Evolutionary conservation across 176 grass and related monocot species (phyloP), one percentile per base, ranked within the genome.

Genomic region (Ensete glaucum): DNA sequence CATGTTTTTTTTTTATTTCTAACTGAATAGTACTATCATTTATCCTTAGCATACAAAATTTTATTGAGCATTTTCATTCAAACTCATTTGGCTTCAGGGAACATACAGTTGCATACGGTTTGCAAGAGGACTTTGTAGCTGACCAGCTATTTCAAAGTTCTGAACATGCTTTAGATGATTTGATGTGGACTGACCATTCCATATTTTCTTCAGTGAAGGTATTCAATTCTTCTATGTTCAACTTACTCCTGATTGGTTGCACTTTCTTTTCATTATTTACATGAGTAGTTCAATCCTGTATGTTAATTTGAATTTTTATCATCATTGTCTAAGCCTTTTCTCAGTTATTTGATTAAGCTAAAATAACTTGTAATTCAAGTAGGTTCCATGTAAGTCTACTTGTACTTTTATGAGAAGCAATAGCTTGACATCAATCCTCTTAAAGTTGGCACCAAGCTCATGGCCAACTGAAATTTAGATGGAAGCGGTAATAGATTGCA

Each of bases 141-240:
- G 90, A 98, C 59, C 94, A 93, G 74, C 81, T 98, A 20, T 98
- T 98, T 83, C 90, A 98, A 84, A 86, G 79, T 87, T 98, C 86
- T 58, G 94, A 98, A 74, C 82, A 88, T 91, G 25, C 83, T 74
- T 82, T 91, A 72, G 88, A 95, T 70, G 94, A 91, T 89, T 75
- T 98, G 72, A 87, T 98, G 69, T 98, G 90, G 90, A 91, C 85
- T 75, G 84, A 81, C 78, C 83, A 88, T 89, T 81, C 90, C 76
- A 55, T 93, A 57, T 83, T 93, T 53, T 93, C 86, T 72, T 89
- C 84, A 63, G 43, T 70, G 19, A 98, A 93, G 94, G 94, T 98
- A 89, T 49, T 53, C 81, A 50, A 64, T 87, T 76, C 76, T 81
- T 77, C 34, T 20, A 63, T 58, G 68, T 76, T 53, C 27, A 34